Percentiles rank a stretch among this genome's conserved stretches.
phyloP scores from a whole-genome alignment of 139 green algal species.

The Chlamydomonas incerta region DNA sequence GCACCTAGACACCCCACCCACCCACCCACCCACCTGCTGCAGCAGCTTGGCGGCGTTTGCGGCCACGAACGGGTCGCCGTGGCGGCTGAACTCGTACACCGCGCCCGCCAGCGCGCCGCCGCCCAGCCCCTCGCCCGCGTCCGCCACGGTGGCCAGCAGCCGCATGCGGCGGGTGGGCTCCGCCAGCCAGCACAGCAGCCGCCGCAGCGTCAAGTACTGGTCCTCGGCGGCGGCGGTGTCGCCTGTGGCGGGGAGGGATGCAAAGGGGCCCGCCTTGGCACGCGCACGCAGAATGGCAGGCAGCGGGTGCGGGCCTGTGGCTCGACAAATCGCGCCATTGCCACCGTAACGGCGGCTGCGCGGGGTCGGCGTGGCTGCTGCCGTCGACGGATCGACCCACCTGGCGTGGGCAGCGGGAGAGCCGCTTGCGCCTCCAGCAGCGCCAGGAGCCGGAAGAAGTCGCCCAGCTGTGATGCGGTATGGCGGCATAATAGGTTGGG shows the following conservation, averaged over 20 bases:
- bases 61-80: constrained; percentile 83
- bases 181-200: constrained; percentile 87
- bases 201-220: constrained; percentile 83
- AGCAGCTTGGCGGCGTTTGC: constrained; percentile 71
- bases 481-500: no score
- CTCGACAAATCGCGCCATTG: no score
- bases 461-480: constrained; percentile 17
- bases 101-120: constrained; percentile 79
- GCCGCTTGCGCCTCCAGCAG: constrained; percentile 82
- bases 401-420: constrained; percentile 52
- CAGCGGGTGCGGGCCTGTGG: no score
- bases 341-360: no score
- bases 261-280: no score
- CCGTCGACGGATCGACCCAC: no score
- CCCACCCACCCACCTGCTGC: constrained; percentile 49
- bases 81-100: constrained; percentile 73
- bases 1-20: neutral
- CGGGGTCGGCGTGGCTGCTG: no score
- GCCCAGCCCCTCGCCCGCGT: constrained; percentile 53
- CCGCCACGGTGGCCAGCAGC: constrained; percentile 81
- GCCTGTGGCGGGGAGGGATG: no score
- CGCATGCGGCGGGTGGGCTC: constrained; percentile 86
- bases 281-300: no score
- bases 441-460: constrained; percentile 91
- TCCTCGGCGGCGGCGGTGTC: neutral